These are phyloP conservation scores for Sordaria brevicollis DNA, from an alignment of 495 filamentous ascomycete genomes.

Conservation along the genomic window DNA sequence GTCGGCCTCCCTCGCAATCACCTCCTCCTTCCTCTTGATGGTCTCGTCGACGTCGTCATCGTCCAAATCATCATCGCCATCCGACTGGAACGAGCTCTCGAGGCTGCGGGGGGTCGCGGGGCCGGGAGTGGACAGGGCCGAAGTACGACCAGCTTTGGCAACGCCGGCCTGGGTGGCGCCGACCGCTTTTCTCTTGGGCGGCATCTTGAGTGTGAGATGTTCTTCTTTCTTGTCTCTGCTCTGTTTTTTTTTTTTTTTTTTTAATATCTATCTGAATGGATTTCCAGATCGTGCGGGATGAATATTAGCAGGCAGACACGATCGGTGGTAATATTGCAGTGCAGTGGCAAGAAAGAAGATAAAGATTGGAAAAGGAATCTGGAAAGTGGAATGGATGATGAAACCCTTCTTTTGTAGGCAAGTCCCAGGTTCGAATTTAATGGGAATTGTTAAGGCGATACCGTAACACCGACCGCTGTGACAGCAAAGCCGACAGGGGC, in stretches of 20 bases:
- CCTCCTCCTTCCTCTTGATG: slow-evolving; percentile 39
- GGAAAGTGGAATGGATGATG: background rate
- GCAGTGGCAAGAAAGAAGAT: background rate
- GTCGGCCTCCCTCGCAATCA: slow-evolving; percentile 51
- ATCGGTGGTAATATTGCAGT: background rate
- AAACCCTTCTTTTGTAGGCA: background rate
- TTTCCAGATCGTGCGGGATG: background rate
- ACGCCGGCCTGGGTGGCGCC: slow-evolving; percentile 41
- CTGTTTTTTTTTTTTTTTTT: background rate
- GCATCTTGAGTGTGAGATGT: slow-evolving; percentile 40
- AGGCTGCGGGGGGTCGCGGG: slow-evolving; percentile 55
- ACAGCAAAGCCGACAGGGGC: background rate
- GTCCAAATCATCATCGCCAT: slow-evolving; percentile 52
- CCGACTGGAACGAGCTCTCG: slow-evolving; percentile 42
- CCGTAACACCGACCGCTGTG: background rate
- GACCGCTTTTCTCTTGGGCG: slow-evolving; percentile 68
- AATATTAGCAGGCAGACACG: background rate
- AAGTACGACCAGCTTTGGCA: slow-evolving; percentile 44
- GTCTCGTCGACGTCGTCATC: slow-evolving; percentile 51
- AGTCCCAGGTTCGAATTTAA: background rate
- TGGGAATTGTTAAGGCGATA: background rate
- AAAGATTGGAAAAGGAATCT: background rate
- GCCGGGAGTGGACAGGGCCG: slow-evolving; percentile 58
- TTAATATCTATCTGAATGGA: too few species aligned
- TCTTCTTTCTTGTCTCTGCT: background rate